These are phyloP conservation scores for Penicillium simplicissimum DNA, from an alignment of 495 filamentous ascomycete species.

Conservation along the genomic window DNA sequence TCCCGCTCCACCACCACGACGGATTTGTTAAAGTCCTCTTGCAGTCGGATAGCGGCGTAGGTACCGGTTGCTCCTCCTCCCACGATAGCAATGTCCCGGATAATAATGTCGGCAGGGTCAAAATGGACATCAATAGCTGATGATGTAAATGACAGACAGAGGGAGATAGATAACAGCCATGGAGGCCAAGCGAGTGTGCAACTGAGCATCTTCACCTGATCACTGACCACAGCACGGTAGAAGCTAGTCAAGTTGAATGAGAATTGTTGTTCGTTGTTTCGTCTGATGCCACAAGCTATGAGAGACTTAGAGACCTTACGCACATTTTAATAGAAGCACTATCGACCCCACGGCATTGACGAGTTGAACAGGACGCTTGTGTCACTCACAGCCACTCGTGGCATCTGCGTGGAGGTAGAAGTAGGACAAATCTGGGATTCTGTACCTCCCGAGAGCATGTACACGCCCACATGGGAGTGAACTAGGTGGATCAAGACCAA, in stretches of 20 bases:
- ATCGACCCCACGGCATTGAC: neutral
- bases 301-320: neutral
- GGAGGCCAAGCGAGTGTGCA: neutral
- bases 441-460: neutral
- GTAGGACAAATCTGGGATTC: neutral
- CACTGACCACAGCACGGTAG: neutral
- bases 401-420: neutral
- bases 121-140: neutral
- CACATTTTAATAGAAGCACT: neutral
- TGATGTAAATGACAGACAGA: neutral
- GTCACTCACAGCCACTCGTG: neutral
- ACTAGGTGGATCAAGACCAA: neutral
- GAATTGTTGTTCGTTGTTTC: too few relatives aligned
- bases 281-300: neutral
- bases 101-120: neutral
- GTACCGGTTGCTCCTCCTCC: neutral
- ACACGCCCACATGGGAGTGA: neutral
- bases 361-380: neutral
- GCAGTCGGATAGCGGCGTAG: neutral
- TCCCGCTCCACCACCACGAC: neutral
- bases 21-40: neutral
- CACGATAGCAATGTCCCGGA: neutral
- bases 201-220: neutral
- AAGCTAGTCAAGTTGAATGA: too few relatives aligned
- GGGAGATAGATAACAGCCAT: neutral